A percentile compares a stretch with the other conserved stretches of the same genome.
These are phyloP conservation scores for Pleoardoris graminearum DNA, from an alignment of 2,329 filamentous ascomycete species.

Conservation along the genomic window DNA sequence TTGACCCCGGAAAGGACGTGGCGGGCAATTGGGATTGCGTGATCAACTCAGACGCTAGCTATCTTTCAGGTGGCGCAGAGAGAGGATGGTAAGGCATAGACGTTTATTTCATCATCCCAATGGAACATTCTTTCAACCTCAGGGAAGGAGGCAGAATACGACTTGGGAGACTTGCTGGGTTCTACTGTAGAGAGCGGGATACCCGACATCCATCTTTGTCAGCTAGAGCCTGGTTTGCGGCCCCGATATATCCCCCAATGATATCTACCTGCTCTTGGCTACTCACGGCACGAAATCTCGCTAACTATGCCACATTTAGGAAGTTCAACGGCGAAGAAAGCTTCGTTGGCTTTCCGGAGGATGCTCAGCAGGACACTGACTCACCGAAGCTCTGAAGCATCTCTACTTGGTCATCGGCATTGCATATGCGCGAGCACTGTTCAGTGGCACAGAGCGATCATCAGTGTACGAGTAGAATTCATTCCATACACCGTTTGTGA, in stretches of 20 bases:
- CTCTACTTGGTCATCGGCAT: not conserved
- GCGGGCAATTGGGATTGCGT: constrained; percentile 79
- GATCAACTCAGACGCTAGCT: constrained; percentile 81
- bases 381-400: constrained; percentile 29
- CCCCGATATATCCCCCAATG: not conserved
- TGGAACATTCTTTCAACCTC: not conserved
- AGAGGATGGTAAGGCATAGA: constrained; percentile 71
- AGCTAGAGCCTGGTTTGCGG: not conserved
- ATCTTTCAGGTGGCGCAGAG: constrained; percentile 78
- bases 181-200: not conserved
- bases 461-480: too few relatives aligned
- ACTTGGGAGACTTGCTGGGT: not conserved
- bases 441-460: too few relatives aligned
- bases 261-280: not conserved
- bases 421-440: not conserved
- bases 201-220: not conserved
- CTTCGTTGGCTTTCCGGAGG: constrained; percentile 36
- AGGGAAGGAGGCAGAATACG: not conserved
- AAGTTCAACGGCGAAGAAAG: constrained; percentile 45
- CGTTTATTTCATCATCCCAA: not conserved
- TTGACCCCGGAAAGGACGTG: constrained; percentile 60
- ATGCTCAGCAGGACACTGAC: constrained; percentile 17
- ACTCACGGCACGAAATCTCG: not conserved
- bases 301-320: constrained; percentile 20
- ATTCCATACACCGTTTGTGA: too few relatives aligned